Base-by-base conservation (phyloP, 1,284 basidiomycete genomes). In the Volvariella volvacea region DNA sequence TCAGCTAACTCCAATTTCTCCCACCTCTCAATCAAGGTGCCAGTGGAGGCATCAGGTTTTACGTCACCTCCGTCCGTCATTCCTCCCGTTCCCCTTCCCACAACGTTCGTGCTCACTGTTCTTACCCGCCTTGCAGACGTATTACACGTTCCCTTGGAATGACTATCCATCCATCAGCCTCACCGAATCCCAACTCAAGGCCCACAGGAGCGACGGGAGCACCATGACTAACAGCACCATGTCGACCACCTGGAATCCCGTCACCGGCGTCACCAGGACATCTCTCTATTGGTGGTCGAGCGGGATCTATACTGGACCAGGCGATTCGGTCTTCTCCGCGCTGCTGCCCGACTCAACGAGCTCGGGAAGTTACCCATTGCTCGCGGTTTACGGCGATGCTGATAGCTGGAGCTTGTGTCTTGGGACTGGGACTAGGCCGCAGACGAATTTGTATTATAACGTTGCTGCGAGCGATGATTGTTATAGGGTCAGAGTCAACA, bases 141-240 rank as follows among this genome's bases (percentile, higher is more conserved):
- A 58, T 42, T 56, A 58, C 25, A 66, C 67, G 3, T 70, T 58
- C 47, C 68, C 66, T n/a, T 68, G 65, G 51, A 58, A 69, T 51
- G 62, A 67, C 30, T 68, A 63, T 45, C 64, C 67, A 0, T 37
- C 52, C 12, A 48, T 68, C 4, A 54, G 54, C 22, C 54, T 71
- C 34, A 45, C 59, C 2, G 48, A 65, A 34, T 53, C 58, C 16
- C 55, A 57, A 10, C 43, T 71, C 9, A 58, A 60, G 22, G 67
- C 66, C 1, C 65, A 61, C 47, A 51, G 45, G 8, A 22, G 48
- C 20, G 48, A 47, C 1, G 66, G 65, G 2, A 44, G 52, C 21
- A 68, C 63, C 64, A 52, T 52, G 30, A 66, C 66, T 15, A 70
- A 70, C 46, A 12, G 25, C 25, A 6, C 25, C 6, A 28, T 28